Percentiles rank a stretch among this genome's conserved stretches.
Conservation (phyloP, 2,329 filamentous ascomycete species). For the Talaromyces sp. region DNA sequence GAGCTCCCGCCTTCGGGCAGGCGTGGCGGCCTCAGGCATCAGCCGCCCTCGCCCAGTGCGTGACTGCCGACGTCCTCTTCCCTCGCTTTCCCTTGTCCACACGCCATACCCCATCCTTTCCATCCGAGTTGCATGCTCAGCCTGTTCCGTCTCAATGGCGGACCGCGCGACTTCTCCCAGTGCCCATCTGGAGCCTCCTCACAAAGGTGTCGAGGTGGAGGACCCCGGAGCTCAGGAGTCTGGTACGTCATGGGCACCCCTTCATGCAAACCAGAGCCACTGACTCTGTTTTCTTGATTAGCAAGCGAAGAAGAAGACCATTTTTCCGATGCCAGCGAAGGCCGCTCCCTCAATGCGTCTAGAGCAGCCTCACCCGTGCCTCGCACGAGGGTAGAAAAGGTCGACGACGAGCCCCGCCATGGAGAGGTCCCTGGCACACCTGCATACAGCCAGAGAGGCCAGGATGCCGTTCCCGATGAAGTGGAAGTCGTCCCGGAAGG, state of each 20-base stretch:
- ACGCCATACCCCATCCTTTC: neutral
- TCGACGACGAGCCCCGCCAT: slow-evolving; percentile 54
- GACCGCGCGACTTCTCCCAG: slow-evolving; percentile 32
- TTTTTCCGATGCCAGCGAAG: slow-evolving; percentile 62
- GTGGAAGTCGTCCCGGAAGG: slow-evolving; percentile 52
- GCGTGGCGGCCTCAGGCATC: slow-evolving; percentile 8
- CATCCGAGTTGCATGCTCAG: slow-evolving; percentile 15
- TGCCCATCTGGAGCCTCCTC: slow-evolving; percentile 47
- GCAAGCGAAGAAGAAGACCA: slow-evolving; percentile 44
- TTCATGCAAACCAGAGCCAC: slow-evolving; percentile 12
- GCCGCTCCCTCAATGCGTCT: slow-evolving; percentile 36
- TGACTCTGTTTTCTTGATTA: slow-evolving; percentile 19
- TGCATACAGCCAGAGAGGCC: slow-evolving; percentile 53
- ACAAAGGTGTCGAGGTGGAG: slow-evolving; percentile 51
- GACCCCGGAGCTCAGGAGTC: slow-evolving; percentile 54
- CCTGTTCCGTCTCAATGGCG: slow-evolving; percentile 26
- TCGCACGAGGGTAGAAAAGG: slow-evolving; percentile 57
- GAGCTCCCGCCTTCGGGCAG: slow-evolving; percentile 10
- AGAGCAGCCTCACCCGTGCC: slow-evolving; percentile 51
- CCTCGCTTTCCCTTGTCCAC: slow-evolving; percentile 3
- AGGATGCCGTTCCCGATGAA: slow-evolving; percentile 60
- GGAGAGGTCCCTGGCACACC: slow-evolving; percentile 59
- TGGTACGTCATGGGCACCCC: slow-evolving; percentile 32
- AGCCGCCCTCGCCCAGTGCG: slow-evolving; percentile 1
- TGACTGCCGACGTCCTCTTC: slow-evolving; percentile 7